Evolutionary conservation across 768 basidiomycete genomes (phyloP).

Genomic region (Tremella yokohamensis): DNA sequence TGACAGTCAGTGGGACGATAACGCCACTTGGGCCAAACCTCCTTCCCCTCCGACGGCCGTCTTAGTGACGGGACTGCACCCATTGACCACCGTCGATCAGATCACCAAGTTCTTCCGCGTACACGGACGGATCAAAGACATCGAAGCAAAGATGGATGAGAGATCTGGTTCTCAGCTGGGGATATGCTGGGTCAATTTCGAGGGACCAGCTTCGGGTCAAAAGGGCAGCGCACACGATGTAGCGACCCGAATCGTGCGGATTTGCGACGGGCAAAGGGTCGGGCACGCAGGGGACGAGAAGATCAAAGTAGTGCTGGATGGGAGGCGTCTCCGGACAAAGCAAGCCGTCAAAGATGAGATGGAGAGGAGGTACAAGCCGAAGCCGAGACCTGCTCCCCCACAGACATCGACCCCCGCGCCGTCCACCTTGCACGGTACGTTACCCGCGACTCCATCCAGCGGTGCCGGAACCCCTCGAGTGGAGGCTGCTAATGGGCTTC

Average conservation of each 20-base stretch:
- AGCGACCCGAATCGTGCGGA: conserved; percentile 64
- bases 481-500: not conserved
- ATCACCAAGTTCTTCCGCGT: conserved; percentile 65
- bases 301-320: conserved; percentile 75
- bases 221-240: conserved; percentile 57
- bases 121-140: conserved; percentile 63
- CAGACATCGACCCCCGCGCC: conserved; percentile 8
- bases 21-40: conserved; percentile 70
- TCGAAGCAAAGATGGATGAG: conserved; percentile 75
- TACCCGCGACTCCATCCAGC: conserved; percentile 12
- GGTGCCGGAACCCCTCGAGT: conserved; percentile 21
- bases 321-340: conserved; percentile 63
- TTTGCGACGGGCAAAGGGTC: conserved; percentile 64
- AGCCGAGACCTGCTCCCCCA: conserved; percentile 11
- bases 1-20: conserved; percentile 63
- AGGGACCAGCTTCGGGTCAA: conserved; percentile 25
- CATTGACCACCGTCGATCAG: conserved; percentile 64
- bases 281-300: conserved; percentile 56
- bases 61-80: conserved; percentile 67
- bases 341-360: conserved; percentile 63
- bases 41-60: conserved; percentile 60
- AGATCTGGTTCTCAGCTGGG: conserved; percentile 78
- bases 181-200: conserved; percentile 68
- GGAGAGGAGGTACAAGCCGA: conserved; percentile 55
- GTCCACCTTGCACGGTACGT: not conserved